Evolutionary conservation across 2,329 filamentous ascomycete genomes (phyloP).

Genomic region (Aspergillus thermomutatus): DNA sequence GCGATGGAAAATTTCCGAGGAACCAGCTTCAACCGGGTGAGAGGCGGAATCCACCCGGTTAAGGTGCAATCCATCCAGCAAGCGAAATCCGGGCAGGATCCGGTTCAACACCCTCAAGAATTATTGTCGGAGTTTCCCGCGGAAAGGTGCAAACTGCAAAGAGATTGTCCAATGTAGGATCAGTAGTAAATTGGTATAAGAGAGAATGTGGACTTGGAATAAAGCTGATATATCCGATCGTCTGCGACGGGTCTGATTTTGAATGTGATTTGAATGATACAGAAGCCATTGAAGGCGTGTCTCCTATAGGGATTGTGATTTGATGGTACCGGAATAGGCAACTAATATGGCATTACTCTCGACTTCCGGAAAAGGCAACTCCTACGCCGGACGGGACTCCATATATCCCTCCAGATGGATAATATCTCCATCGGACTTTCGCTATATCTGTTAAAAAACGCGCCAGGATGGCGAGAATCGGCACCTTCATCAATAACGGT

Average conservation of each 20-base stretch:
- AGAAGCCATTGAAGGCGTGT: neutral
- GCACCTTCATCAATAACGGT: neutral
- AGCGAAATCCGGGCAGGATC: neutral
- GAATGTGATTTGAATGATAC: too few relatives aligned
- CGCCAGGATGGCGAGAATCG: neutral
- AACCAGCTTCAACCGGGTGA: neutral
- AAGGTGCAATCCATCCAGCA: neutral
- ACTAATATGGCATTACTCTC: neutral
- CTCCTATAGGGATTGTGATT: neutral
- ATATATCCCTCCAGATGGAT: neutral
- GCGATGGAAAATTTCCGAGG: neutral
- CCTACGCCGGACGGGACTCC: neutral
- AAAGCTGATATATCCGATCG: too few relatives aligned
- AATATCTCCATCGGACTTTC: neutral
- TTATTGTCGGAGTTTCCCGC: constrained; percentile 7
- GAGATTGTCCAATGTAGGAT: constrained; percentile 1
- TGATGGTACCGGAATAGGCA: neutral
- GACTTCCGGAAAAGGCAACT: neutral
- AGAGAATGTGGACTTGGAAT: neutral
- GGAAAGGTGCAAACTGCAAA: neutral
- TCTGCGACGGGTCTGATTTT: too few relatives aligned
- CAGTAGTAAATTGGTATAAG: neutral
- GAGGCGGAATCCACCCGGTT: neutral
- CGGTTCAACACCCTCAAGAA: neutral
- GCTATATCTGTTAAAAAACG: neutral